Conservation (phyloP, 2,329 filamentous ascomycete genomes). For the Arthrobotrys iridis region DNA sequence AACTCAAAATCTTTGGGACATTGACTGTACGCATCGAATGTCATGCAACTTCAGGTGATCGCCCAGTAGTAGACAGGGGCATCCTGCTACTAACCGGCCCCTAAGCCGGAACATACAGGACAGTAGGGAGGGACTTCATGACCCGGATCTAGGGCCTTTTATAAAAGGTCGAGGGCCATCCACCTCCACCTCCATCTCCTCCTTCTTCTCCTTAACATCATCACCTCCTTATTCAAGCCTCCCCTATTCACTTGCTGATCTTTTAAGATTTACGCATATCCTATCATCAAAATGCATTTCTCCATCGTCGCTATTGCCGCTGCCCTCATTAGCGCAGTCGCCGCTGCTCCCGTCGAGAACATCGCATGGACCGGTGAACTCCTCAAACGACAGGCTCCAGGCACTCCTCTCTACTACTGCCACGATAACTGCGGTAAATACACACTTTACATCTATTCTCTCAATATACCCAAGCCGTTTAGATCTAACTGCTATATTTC, state of each 20-base stretch:
- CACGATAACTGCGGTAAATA: conserved; percentile 66
- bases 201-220: conserved; percentile 5
- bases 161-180: conserved; percentile 16
- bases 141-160: background rate
- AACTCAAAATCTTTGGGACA: background rate
- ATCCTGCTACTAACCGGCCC: conserved; percentile 14
- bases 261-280: background rate
- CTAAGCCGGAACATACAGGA: background rate
- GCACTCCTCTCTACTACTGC: conserved; percentile 64
- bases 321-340: conserved; percentile 19
- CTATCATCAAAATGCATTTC: conserved; percentile 37
- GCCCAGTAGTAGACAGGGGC: background rate
- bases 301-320: conserved; percentile 27
- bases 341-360: conserved; percentile 30
- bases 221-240: background rate
- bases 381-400: conserved; percentile 64
- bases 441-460: background rate
- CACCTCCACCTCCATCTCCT: background rate
- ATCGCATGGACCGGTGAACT: conserved; percentile 56
- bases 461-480: background rate
- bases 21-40: background rate
- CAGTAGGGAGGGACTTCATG: background rate
- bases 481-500: background rate
- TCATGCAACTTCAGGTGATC: conserved; percentile 21
- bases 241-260: background rate